Evolutionary conservation across 192 early-diverging fungal species (phyloP).

Genomic region (Coemansia sp.): DNA sequence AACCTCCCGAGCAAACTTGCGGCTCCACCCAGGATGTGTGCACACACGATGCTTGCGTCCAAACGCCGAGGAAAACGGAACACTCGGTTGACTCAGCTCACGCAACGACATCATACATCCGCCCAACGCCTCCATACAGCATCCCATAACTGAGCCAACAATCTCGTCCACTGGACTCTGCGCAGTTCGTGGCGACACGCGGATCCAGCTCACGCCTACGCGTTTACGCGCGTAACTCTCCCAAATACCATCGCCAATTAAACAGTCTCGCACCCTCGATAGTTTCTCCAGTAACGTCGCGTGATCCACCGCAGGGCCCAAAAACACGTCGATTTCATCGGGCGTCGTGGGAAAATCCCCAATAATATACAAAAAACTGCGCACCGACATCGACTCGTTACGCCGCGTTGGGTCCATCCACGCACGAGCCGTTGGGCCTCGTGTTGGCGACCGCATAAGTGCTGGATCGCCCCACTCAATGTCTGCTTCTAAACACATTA

Average conservation of each 20-base stretch:
- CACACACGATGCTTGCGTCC: constrained; percentile 17
- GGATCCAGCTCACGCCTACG: constrained; percentile 47
- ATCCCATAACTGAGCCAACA: constrained; percentile 25
- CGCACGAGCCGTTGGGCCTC: constrained; percentile 8
- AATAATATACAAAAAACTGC: constrained; percentile 37
- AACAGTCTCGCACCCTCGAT: constrained; percentile 28
- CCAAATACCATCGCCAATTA: constrained; percentile 50
- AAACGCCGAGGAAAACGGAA: constrained; percentile 29
- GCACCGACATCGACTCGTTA: constrained; percentile 48
- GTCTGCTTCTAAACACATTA: constrained; percentile 51
- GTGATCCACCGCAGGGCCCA: constrained; percentile 6
- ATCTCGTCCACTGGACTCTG: constrained; percentile 32
- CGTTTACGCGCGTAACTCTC: constrained; percentile 52
- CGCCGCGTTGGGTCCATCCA: constrained; percentile 48
- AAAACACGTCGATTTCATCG: constrained; percentile 26
- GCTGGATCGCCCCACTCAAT: constrained; percentile 54
- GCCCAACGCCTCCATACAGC: constrained; percentile 48
- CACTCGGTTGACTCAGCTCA: neutral
- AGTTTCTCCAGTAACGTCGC: constrained; percentile 34
- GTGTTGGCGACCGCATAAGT: constrained; percentile 43
- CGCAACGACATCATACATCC: constrained; percentile 28
- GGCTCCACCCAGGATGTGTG: constrained; percentile 49
- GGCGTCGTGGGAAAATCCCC: constrained; percentile 22
- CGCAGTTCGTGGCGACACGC: neutral
- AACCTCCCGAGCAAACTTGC: constrained; percentile 49